phyloP scores from a whole-genome alignment of 352 stramenopile genomes.

The Phytophthora cryptogea region DNA sequence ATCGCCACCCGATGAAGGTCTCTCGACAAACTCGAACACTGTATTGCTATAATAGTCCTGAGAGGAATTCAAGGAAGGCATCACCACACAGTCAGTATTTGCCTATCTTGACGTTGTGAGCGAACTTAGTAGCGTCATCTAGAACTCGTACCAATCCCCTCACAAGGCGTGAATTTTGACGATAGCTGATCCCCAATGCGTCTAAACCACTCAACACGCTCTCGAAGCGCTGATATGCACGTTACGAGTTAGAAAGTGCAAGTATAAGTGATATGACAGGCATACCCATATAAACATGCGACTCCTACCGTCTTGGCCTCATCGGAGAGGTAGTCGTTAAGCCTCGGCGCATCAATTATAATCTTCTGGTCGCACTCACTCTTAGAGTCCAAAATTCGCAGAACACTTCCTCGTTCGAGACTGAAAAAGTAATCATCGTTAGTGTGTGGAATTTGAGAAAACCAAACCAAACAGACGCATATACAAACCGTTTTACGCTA shows the following conservation, averaged over 20 bases:
- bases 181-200: conserved; percentile 63
- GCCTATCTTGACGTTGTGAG: background rate
- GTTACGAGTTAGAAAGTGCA: conserved; percentile 3
- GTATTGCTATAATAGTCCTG: conserved; percentile 92
- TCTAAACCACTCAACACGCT: conserved; percentile 60
- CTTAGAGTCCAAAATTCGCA: conserved; percentile 90
- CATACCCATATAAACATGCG: background rate
- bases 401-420: conserved; percentile 79
- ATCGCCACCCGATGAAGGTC: conserved; percentile 4
- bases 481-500: conserved; percentile 67
- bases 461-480: background rate
- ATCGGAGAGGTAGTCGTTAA: conserved; percentile 68
- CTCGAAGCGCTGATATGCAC: conserved; percentile 61
- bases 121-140: background rate
- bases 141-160: conserved; percentile 66
- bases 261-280: conserved; percentile 2
- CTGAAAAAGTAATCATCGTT: conserved; percentile 27
- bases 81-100: conserved; percentile 2
- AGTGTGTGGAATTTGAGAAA: background rate
- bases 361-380: conserved; percentile 70
- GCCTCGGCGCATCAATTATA: conserved; percentile 63
- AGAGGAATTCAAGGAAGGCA: background rate
- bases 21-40: conserved; percentile 89
- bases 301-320: conserved; percentile 51
- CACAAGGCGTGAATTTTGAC: conserved; percentile 74